Base-by-base conservation (phyloP, 1,284 basidiomycete species). In the Irpex lacteus region DNA sequence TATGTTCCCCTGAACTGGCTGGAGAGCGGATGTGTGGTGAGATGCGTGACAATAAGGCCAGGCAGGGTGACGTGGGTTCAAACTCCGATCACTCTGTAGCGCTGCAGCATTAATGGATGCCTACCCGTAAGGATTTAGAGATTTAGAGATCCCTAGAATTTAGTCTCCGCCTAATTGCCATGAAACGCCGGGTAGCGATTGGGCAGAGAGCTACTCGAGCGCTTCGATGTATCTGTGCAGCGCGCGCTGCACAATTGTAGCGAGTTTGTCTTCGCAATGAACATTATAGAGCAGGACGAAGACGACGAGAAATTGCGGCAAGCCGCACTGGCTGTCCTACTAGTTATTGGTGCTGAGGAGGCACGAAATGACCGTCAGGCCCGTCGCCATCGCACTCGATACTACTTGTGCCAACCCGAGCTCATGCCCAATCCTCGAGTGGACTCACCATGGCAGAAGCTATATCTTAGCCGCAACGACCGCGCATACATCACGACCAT, bases 401-500 rank as follows among this genome's bases (percentile, higher is more conserved):
- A 52, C 18, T 52, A 52, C 8, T 71, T 78, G 1, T 59, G 59
- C 44, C 74, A 73, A 5, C 62, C 72, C 2, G 61, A 79, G 9
- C 73, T 81, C 1, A 67, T 77, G 0, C 75, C 75, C 0, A 71
- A 79, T 65, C 79, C 78, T 19, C 69, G 75, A 0, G 1, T 26
- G 0, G 64, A 63, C 5, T 80, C 79, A 9, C 75, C 79, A 18
- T 82, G 79, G 80, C 75, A 77, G 55, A 19, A 21, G 0, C 72
- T 81, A 0, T 76, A 71, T 55, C 26, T 65, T 0, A 73, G 72
- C 54, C 65, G 63, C 9, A 73, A 72, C 67, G 76, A 82, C 63
- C 66, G 75, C 0, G 82, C 79, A 5, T 84, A 75, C 65, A 81
- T 84, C 53, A 82, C 79, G 0, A 82, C 78, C 0, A 82, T 84